A percentile compares a stretch with the other conserved stretches of the same genome.
phyloP scores from a whole-genome alignment of 257 asterid genomes.

The Jacaranda copaia region DNA sequence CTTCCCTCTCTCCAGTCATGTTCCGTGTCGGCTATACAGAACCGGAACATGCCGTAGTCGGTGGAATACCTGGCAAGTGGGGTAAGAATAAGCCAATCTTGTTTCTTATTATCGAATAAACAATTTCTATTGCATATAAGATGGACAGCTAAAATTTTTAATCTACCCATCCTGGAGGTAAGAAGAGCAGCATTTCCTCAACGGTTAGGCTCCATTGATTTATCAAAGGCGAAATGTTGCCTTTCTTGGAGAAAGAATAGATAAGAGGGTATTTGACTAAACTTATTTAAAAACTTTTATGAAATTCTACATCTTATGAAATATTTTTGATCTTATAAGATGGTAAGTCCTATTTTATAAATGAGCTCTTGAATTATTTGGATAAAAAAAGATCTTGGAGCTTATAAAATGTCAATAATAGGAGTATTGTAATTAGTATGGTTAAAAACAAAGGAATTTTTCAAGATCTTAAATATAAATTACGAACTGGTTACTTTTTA shows the following conservation, averaged over 20 bases:
- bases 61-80: constrained; percentile 68
- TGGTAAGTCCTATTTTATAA: too few relatives aligned
- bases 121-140: neutral
- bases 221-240: neutral
- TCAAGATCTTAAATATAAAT: too few relatives aligned
- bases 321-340: too few relatives aligned
- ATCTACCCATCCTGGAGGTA: neutral
- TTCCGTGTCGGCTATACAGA: constrained; percentile 87
- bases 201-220: neutral
- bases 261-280: too few relatives aligned
- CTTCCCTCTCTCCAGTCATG: constrained; percentile 92
- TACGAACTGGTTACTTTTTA: too few relatives aligned
- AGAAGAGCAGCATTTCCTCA: neutral
- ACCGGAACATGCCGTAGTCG: constrained; percentile 91
- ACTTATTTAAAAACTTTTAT: too few relatives aligned
- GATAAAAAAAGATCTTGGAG: too few relatives aligned
- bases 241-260: neutral
- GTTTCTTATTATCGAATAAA: constrained; percentile 11
- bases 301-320: too few relatives aligned
- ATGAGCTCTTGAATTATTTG: too few relatives aligned
- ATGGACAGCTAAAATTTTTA: neutral
- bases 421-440: too few relatives aligned
- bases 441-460: too few relatives aligned
- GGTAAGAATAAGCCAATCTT: constrained; percentile 11
- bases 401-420: too few relatives aligned